These are phyloP conservation scores for Dioscorea zingiberensis DNA, from an alignment of 106 monocot species.

Conservation along the genomic window DNA sequence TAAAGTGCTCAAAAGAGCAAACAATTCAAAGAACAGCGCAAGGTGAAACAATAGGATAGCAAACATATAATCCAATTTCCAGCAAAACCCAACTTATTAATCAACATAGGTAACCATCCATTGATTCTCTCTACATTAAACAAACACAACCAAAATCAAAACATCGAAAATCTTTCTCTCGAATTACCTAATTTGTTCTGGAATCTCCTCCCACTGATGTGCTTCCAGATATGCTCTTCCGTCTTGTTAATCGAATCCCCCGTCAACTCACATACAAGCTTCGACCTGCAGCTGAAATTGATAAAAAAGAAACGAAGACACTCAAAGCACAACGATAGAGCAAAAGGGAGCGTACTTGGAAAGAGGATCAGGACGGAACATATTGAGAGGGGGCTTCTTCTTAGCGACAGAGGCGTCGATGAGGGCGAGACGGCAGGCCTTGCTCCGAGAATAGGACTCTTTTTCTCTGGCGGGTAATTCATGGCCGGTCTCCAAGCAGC, in stretches of 20 bases:
- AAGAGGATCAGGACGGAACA: slow-evolving; percentile 55
- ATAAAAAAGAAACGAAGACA: not conserved
- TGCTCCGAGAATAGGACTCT: slow-evolving; percentile 54
- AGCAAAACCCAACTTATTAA: too few relatives aligned
- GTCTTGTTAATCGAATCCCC: slow-evolving; percentile 77
- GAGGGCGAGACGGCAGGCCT: slow-evolving; percentile 68
- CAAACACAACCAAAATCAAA: not conserved
- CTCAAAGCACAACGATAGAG: not conserved
- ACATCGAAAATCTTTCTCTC: not conserved
- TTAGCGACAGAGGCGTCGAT: slow-evolving; percentile 55
- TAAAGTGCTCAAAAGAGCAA: too few relatives aligned
- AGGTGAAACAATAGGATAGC: too few relatives aligned
- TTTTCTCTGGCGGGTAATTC: slow-evolving; percentile 59
- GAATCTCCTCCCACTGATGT: slow-evolving; percentile 79
- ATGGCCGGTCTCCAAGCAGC: slow-evolving; percentile 86
- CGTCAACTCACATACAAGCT: slow-evolving; percentile 78
- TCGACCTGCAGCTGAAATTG: slow-evolving; percentile 38
- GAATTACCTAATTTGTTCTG: slow-evolving; percentile 70
- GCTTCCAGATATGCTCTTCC: slow-evolving; percentile 97
- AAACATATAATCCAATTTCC: too few relatives aligned
- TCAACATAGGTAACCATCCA: too few relatives aligned
- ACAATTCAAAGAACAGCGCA: too few relatives aligned
- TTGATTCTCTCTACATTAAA: too few relatives aligned
- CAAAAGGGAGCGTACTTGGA: slow-evolving; percentile 33
- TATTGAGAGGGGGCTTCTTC: slow-evolving; percentile 67